phyloP scores from a whole-genome alignment of 2,329 filamentous ascomycete genomes.

The Phaeoacremonium minimum region DNA sequence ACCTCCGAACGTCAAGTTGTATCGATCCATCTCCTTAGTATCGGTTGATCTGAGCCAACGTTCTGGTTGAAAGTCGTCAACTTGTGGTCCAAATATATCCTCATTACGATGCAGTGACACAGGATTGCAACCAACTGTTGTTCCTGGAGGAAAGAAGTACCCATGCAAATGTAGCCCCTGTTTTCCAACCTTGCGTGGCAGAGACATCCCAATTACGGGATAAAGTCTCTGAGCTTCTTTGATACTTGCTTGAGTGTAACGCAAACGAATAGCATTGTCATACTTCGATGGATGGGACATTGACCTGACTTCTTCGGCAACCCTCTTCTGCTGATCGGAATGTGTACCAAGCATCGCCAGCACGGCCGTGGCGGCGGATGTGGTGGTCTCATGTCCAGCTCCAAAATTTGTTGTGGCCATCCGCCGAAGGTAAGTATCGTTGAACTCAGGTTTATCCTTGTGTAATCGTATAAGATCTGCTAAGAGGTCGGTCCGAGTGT shows the following conservation, averaged over 20 bases:
- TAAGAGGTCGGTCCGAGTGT: constrained; percentile 34
- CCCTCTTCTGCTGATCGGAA: constrained; percentile 20
- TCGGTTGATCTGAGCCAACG: constrained; percentile 38
- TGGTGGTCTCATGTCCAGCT: constrained; percentile 51
- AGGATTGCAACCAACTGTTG: constrained; percentile 46
- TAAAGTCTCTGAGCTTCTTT: constrained; percentile 46
- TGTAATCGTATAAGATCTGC: constrained; percentile 42
- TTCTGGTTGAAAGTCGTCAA: constrained; percentile 36
- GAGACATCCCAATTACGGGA: constrained; percentile 47
- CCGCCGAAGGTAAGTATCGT: constrained; percentile 40
- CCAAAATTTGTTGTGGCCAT: constrained; percentile 53
- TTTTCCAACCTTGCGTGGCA: constrained; percentile 39
- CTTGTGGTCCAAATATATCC: constrained; percentile 42
- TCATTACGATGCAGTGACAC: constrained; percentile 43
- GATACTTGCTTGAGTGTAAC: constrained; percentile 38
- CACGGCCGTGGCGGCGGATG: constrained; percentile 44
- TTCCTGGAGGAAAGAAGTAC: constrained; percentile 34
- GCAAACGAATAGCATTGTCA: constrained; percentile 17
- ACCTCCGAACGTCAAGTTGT: constrained; percentile 47
- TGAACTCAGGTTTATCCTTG: constrained; percentile 38
- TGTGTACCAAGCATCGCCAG: constrained; percentile 42
- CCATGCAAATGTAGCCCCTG: constrained; percentile 32
- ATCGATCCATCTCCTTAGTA: constrained; percentile 37
- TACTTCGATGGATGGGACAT: constrained; percentile 12
- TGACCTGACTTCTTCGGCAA: constrained; percentile 22